Evolutionary conservation across 495 filamentous ascomycete species (phyloP).

Genomic region (Wilcoxina mikolae): DNA sequence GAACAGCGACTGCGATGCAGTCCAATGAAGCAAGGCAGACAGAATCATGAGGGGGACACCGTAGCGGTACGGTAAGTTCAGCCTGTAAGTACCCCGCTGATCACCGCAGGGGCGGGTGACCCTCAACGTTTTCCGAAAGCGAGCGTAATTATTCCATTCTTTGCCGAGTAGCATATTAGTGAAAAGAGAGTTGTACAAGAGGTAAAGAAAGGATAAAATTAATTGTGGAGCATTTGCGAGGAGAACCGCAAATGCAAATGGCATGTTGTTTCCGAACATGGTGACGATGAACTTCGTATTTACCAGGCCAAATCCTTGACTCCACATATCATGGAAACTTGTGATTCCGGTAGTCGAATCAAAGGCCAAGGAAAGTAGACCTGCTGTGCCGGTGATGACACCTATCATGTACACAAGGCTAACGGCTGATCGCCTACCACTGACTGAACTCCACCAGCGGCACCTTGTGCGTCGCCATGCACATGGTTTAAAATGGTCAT

Average conservation of each 20-base stretch:
- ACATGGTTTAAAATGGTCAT: not conserved
- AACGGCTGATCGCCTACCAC: not conserved
- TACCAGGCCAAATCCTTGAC: constrained; percentile 1
- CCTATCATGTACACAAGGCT: not conserved
- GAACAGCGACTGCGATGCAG: constrained; percentile 33
- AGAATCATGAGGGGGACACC: constrained; percentile 26
- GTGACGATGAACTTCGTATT: not conserved
- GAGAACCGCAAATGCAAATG: not conserved
- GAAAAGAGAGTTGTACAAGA: constrained; percentile 31
- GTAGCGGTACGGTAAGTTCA: constrained; percentile 33
- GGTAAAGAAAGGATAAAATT: constrained; percentile 34
- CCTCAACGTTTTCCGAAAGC: constrained; percentile 30
- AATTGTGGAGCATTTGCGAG: constrained; percentile 32
- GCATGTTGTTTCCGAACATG: not conserved
- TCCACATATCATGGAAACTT: not conserved
- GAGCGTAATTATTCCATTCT: constrained; percentile 26
- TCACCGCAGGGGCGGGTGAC: constrained; percentile 29
- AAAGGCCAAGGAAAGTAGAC: not conserved
- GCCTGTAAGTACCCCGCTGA: constrained; percentile 33
- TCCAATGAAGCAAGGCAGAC: constrained; percentile 31
- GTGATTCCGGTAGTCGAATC: not conserved
- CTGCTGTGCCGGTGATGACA: constrained; percentile 1
- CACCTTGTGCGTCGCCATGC: not conserved
- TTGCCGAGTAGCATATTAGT: constrained; percentile 32
- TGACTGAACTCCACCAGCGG: constrained; percentile 3